Percentiles rank a stretch among this genome's conserved stretches.
These are phyloP conservation scores for Camellia japonica DNA, from an alignment of 148 eudicot species.

Conservation along the genomic window DNA sequence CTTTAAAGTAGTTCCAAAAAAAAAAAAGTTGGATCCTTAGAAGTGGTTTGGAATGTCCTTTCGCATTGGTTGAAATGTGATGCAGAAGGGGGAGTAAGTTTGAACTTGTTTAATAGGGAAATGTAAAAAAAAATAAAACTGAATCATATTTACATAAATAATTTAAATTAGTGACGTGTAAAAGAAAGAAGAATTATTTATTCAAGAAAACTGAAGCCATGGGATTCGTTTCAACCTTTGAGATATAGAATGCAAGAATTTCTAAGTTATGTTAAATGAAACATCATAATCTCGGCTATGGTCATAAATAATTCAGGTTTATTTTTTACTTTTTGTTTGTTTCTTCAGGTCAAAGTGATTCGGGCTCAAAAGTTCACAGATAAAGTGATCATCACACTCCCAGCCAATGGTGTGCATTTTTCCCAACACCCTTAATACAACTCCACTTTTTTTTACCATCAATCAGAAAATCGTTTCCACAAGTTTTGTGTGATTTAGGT, in stretches of 20 bases:
- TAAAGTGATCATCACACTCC: slow-evolving; percentile 53
- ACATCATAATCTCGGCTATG: background rate
- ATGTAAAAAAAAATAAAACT: background rate
- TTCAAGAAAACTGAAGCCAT: background rate
- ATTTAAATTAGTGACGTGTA: background rate
- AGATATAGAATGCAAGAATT: background rate
- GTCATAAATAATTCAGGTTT: background rate
- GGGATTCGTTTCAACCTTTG: background rate
- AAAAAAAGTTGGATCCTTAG: no score
- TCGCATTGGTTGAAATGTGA: background rate
- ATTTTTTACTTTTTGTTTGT: background rate
- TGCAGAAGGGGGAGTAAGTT: background rate
- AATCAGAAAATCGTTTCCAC: background rate
- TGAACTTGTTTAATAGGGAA: background rate
- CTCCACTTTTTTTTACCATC: background rate
- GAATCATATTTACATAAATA: background rate
- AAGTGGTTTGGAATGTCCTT: background rate
- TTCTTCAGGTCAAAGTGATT: slow-evolving; percentile 42
- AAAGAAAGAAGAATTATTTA: background rate
- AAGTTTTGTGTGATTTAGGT: background rate
- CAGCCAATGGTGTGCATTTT: slow-evolving; percentile 52
- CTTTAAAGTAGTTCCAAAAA: no score
- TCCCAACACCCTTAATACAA: background rate
- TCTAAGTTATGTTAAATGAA: background rate
- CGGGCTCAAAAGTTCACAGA: slow-evolving; percentile 46